Evolutionary conservation across 805 yeast genomes (phyloP).

Genomic region (Pichia thaimueangensis): DNA sequence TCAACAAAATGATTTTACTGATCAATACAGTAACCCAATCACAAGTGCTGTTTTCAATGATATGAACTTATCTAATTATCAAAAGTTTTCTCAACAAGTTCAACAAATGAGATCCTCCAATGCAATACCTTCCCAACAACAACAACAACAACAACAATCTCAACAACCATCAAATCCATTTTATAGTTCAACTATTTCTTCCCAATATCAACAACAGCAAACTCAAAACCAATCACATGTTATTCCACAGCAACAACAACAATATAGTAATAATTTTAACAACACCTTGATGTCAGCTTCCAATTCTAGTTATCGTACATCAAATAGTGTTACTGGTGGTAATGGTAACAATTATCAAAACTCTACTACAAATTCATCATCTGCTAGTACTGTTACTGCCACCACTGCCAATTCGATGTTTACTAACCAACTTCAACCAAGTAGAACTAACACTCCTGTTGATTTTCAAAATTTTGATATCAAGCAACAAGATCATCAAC

Average conservation of each 20-base stretch:
- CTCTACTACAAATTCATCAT: neutral
- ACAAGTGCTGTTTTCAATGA: constrained; percentile 5
- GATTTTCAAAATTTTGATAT: constrained; percentile 1
- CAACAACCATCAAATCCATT: constrained; percentile 1
- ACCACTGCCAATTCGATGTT: constrained; percentile 1
- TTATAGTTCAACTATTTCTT: neutral
- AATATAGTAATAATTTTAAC: neutral
- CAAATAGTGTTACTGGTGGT: neutral
- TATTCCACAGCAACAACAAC: neutral
- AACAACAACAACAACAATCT: too few species aligned
- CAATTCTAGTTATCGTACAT: neutral
- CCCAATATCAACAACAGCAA: constrained; percentile 6
- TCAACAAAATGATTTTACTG: constrained; percentile 15
- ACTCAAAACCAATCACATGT: neutral
- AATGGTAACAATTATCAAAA: too few species aligned
- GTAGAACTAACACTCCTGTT: constrained; percentile 7
- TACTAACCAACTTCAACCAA: constrained; percentile 6
- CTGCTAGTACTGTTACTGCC: neutral
- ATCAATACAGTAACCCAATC: constrained; percentile 2
- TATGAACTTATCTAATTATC: constrained; percentile 10
- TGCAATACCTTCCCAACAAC: too few species aligned
- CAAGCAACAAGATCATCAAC: neutral
- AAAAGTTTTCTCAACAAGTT: constrained; percentile 13
- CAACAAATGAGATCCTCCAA: constrained; percentile 10
- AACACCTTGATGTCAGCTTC: neutral